Evolutionary conservation across 2,329 filamentous ascomycete species (phyloP), one percentile per base, ranked within the genome.

Genomic region (Parastagonospora avenae): DNA sequence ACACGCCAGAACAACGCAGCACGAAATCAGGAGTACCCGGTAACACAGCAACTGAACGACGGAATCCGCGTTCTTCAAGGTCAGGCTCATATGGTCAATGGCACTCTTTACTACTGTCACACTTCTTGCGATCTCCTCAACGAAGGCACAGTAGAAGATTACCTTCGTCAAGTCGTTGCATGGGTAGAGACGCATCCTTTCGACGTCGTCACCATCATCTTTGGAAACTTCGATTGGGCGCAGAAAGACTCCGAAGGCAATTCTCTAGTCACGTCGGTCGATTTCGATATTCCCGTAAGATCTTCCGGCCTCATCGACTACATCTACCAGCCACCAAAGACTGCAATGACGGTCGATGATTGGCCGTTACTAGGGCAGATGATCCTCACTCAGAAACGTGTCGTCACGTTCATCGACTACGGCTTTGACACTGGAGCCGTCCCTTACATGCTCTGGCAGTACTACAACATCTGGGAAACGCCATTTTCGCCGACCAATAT

Each of bases 381-480:
- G 48, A 73, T 76, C 39, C 50, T 75, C 14, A 55, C 51, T 8
- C 60, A 64, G 14, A 72, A 75, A 55, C 67, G 74, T 5, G 69
- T 76, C 27, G 67, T 76, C 36, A 67, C 72, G 1, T 75, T 75
- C 42, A 69, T 76, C 48, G 74, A 76, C 51, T 76, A 76, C 57
- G 68, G 70, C 62, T 91, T 90, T 62, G 86, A 97, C 71, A 90
- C 94, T 72, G 84, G 81, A 0, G 81, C 81, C 10, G 88, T 91
- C 15, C 92, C 92, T 0, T 97, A 90, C 83, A 82, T 97, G 46
- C 80, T 96, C 29, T 92, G 96, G 74, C 83, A 97, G 74, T 97
- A 96, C 76, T 85, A 85, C 12, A 89, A 96, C 68, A 83, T 96
- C 76, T 97, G 90, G 90, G 92, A 97, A 77, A 94, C 92, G 1